Evolutionary conservation across 345 rosid species (phyloP), one percentile per base, ranked within the genome.

Genomic region (Camelina sativa): DNA sequence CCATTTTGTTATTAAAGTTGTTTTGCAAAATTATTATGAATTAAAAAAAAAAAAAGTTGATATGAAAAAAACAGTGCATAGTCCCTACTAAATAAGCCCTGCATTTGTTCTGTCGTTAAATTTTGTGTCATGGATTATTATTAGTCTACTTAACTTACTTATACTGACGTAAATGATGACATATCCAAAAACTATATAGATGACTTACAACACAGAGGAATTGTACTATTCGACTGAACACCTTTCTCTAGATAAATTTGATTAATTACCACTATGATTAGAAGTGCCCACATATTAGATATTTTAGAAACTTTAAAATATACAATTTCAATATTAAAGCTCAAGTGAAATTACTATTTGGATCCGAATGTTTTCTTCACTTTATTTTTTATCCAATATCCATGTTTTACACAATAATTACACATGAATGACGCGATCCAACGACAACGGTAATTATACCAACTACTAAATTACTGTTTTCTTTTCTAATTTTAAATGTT

Each of bases 1-100:
- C 60, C 67, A 71, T 48, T 28, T 41, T 59, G 51, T 16, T 50
- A 6, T 17, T 71, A 71, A 50, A 61, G 75, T 71, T 70, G 38
- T 35, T 72, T 9, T 41, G 8, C 44, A 62, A 55, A 71, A 52
- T 8, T 51, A 23, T 60, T 28, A 28, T 4, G n/a, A 28, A 48
- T 50, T 1, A 37, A 23, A 61, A 1, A 13, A 4, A 13, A 4
- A 10, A 10, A 40, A 63, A 63, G 19, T 41, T 73, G 35, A 73
- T 64, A 11, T 8, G 2, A 3, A 40, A 10, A 19, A 56, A 73
- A 64, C 22, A 54, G 64, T 55, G 77, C 48, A 3, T 40, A 43
- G 65, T 61, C 65, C 46, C 64, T 35, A 19, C 47, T 64, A 38
- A 38, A 30, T 64, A 55, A 32, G 51, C 19, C 22, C 38, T 50